A percentile compares a stretch with the other conserved stretches of the same genome.
Evolutionary conservation across 2,329 filamentous ascomycete genomes (phyloP).

Genomic region (Sarocladiaceae sp.): DNA sequence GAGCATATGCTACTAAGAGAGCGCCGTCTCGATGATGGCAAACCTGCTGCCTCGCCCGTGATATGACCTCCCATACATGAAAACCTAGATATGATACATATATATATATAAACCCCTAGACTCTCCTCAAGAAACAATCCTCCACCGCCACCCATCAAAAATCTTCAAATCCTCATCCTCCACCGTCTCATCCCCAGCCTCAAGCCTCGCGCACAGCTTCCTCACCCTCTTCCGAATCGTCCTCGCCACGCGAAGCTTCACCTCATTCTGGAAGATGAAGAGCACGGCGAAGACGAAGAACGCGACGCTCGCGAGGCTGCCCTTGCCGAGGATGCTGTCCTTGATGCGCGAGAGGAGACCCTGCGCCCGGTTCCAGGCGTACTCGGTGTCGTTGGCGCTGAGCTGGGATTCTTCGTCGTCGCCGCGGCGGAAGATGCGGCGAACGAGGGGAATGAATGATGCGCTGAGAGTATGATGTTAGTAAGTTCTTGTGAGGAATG

Average conservation of each 20-base stretch:
- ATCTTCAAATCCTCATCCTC: constrained; percentile 42
- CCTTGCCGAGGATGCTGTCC: constrained; percentile 35
- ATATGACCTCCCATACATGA: too few relatives aligned
- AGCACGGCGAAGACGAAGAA: constrained; percentile 51
- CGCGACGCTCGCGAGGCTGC: constrained; percentile 41
- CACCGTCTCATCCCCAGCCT: constrained; percentile 38
- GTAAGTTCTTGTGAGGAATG: background rate
- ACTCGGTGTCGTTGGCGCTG: constrained; percentile 48
- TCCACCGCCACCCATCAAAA: constrained; percentile 51
- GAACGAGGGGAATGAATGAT: constrained; percentile 45
- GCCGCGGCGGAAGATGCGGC: constrained; percentile 42
- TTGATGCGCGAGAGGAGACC: constrained; percentile 44
- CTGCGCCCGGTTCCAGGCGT: constrained; percentile 47
- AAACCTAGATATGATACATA: constrained; percentile 4
- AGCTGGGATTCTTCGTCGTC: constrained; percentile 29
- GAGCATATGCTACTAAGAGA: constrained; percentile 1
- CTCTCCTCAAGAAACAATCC: constrained; percentile 42
- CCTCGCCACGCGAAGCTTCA: constrained; percentile 46
- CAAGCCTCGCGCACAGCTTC: constrained; percentile 39
- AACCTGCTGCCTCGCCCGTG: too few relatives aligned
- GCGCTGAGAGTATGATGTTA: constrained; percentile 27
- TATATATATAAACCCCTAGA: background rate
- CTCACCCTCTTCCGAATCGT: constrained; percentile 45
- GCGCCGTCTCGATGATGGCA: background rate
- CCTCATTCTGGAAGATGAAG: constrained; percentile 54